phyloP scores from a whole-genome alignment of 2,329 filamentous ascomycete genomes.

The Fusarium sp. region DNA sequence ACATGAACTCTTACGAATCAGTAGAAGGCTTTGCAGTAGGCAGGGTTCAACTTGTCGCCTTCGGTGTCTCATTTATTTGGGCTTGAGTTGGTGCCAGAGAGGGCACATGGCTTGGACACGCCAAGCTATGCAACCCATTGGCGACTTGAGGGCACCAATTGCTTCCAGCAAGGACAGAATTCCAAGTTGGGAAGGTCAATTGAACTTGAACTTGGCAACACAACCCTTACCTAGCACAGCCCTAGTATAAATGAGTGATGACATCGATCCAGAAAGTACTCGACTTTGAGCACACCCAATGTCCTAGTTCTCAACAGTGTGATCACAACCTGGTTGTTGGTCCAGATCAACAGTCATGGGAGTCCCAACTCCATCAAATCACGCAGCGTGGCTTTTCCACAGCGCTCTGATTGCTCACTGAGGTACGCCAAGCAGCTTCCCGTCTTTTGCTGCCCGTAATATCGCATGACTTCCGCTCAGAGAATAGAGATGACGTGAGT shows the following conservation, averaged over 20 bases:
- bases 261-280: not conserved
- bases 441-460: not conserved
- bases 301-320: not conserved
- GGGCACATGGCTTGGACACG: not conserved
- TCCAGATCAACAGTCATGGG: not conserved
- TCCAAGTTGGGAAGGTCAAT: not conserved
- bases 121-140: not conserved
- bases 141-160: not conserved
- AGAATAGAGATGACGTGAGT: not conserved
- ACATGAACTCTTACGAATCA: not conserved
- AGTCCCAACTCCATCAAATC: not conserved
- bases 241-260: not conserved
- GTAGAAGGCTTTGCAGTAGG: not conserved
- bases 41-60: not conserved
- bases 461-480: not conserved
- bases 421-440: not conserved
- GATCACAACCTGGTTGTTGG: not conserved
- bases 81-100: not conserved
- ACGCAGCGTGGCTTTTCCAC: not conserved
- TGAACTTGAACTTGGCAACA: not conserved
- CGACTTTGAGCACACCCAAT: not conserved
- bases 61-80: not conserved
- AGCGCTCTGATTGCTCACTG: not conserved
- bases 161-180: not conserved
- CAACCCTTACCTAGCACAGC: not conserved